Base-by-base conservation (phyloP, 1,139 yeast species). In the Debaryomyces psychrophilus region DNA sequence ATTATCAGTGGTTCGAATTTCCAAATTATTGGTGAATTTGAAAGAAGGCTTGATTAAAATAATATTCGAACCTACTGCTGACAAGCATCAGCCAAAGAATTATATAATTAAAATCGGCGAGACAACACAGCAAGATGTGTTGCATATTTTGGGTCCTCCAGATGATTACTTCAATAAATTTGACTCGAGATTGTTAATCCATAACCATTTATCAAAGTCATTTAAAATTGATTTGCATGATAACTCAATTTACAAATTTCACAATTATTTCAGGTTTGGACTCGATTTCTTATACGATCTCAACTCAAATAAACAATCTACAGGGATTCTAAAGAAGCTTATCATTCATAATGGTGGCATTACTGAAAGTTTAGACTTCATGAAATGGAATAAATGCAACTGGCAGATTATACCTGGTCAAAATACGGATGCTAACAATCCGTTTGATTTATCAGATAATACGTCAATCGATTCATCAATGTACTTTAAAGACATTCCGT, bases 191-290 rank as follows among this genome's bases (percentile, higher is more conserved):
- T 60, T 71, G 6, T 58, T 63, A 39, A 77, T 76, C 28, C 83
- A 77, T 57, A 68, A 63, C 35, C 67, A 65, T 38, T 52, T 64
- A 22, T 45, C 54, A 20, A 53, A 57, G 23, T 49, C 53, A 4
- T 33, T 51, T 11, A 41, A 46, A 12, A 29, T 48, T 9, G 51
- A 43, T 28, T 40, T 48, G 29, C 52, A 56, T 28, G 56, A 61
- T 14, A 54, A 52, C 22, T 52, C 62, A 8, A 61, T 64, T 39
- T 62, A 59, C 51, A 77, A 75, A 50, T 78, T 81, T 53, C 85
- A 82, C 59, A 82, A 81, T 55, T 82, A 82, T 57, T 82, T 73
- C 58, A 61, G 69, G 23, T 68, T 61, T 47, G 87, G 87, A 0
- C 59, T 82, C 37, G 87, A 82, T 57, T 60, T 81, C 5, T 60